A percentile compares a stretch with the other conserved stretches of the same genome.
These are phyloP conservation scores for Epichloe gansuensis DNA, from an alignment of 2,329 filamentous ascomycete genomes.

Conservation along the genomic window DNA sequence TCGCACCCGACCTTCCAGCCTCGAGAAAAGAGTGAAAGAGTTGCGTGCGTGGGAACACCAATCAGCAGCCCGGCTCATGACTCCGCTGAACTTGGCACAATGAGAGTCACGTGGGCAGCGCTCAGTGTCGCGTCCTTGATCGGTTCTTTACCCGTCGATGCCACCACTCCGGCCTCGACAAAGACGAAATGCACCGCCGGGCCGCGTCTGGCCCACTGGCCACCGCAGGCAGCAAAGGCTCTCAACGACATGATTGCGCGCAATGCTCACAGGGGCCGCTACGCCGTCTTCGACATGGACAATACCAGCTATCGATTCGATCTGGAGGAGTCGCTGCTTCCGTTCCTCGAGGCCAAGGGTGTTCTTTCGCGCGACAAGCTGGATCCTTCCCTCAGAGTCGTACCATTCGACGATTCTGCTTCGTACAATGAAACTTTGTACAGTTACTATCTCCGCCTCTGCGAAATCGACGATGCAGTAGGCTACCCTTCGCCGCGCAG, in stretches of 20 bases:
- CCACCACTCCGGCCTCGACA: background rate
- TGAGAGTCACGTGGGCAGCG: background rate
- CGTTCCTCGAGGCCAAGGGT: conserved; percentile 29
- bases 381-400: conserved; percentile 27
- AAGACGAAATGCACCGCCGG: background rate
- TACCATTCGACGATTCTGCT: conserved; percentile 29
- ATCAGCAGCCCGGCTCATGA: background rate
- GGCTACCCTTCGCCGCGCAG: conserved; percentile 32
- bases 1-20: no score
- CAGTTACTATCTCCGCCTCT: conserved; percentile 33
- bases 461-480: conserved; percentile 27
- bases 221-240: conserved; percentile 20
- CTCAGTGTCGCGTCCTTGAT: background rate
- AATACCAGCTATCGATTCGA: conserved; percentile 32
- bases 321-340: conserved; percentile 30
- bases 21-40: no score
- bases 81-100: background rate
- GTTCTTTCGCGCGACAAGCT: conserved; percentile 28
- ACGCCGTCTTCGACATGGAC: conserved; percentile 33
- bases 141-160: background rate
- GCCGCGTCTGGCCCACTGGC: conserved; percentile 20
- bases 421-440: conserved; percentile 28
- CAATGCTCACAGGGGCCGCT: conserved; percentile 26
- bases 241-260: conserved; percentile 25
- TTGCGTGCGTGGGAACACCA: background rate